A percentile compares a stretch with the other conserved stretches of the same genome.
Evolutionary conservation across 768 basidiomycete genomes (phyloP).

Genomic region (Panaeolus cyanescens): DNA sequence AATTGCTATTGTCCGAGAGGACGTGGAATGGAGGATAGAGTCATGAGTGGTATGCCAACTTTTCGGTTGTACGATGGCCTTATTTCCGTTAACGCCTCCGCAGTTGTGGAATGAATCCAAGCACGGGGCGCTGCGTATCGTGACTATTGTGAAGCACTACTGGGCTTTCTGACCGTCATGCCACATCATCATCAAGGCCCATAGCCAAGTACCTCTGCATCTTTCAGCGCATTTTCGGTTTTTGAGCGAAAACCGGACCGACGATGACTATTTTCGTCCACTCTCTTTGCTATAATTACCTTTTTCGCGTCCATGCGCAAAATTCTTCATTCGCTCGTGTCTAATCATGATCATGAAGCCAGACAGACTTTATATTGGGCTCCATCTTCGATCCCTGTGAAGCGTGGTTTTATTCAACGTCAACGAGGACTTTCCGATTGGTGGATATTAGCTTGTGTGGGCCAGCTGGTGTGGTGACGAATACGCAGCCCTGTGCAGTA

Average conservation of each 20-base stretch:
- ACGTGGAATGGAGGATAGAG: not conserved
- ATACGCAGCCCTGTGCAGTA: not conserved
- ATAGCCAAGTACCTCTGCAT: not conserved
- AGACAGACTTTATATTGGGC: not conserved
- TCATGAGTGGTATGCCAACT: not conserved
- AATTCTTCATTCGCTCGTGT: conserved; percentile 1
- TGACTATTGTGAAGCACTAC: not conserved
- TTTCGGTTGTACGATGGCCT: not conserved
- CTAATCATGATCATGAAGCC: not conserved
- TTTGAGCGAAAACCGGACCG: not conserved
- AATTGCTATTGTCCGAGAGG: not conserved
- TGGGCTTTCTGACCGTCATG: not conserved
- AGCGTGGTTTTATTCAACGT: not conserved
- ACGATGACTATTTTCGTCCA: not conserved
- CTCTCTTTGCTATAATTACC: not conserved
- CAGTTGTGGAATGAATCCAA: not conserved
- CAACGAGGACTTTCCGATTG: not conserved
- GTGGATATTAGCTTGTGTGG: conserved; percentile 1
- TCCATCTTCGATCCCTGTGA: not conserved
- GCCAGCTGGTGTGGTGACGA: not conserved
- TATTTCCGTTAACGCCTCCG: not conserved
- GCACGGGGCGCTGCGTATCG: not conserved
- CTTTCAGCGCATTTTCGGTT: not conserved
- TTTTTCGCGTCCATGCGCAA: not conserved
- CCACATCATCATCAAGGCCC: not conserved